Evolutionary conservation across 192 early-diverging fungal species (phyloP).

Genomic region (Backusella tarrabulga): DNA sequence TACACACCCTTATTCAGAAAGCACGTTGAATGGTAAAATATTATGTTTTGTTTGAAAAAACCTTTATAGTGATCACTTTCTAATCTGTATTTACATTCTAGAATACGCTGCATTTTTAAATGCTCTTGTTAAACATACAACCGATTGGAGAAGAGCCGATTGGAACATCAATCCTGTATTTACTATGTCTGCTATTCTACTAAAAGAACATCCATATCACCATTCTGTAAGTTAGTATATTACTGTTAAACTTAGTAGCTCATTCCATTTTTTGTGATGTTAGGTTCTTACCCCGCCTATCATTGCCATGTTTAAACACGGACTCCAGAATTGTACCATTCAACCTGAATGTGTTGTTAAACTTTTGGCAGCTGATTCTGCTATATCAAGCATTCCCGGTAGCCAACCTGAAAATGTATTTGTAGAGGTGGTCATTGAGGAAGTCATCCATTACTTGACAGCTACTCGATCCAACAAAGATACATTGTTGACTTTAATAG

Average conservation of each 20-base stretch:
- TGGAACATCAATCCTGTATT: constrained; percentile 51
- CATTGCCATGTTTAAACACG: constrained; percentile 43
- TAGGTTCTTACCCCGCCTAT: constrained; percentile 39
- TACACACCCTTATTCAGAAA: constrained; percentile 43
- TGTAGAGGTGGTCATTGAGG: constrained; percentile 48
- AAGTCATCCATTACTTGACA: constrained; percentile 14
- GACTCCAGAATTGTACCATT: constrained; percentile 41
- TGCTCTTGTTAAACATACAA: constrained; percentile 30
- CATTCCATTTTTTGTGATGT: not conserved
- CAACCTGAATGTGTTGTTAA: constrained; percentile 41
- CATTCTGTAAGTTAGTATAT: constrained; percentile 30
- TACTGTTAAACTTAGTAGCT: not conserved
- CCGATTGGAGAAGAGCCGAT: constrained; percentile 37
- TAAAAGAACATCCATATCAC: constrained; percentile 49
- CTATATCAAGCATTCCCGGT: constrained; percentile 38
- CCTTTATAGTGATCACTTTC: not conserved
- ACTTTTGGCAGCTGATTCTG: constrained; percentile 42
- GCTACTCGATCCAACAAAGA: constrained; percentile 27
- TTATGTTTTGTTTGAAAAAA: not conserved
- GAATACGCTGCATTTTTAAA: constrained; percentile 37
- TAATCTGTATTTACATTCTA: not conserved
- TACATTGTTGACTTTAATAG: constrained; percentile 38
- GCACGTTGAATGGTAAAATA: constrained; percentile 38
- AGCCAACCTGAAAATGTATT: constrained; percentile 36
- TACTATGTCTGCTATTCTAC: constrained; percentile 47